Evolutionary conservation across 495 filamentous ascomycete genomes (phyloP), one percentile per base, ranked within the genome.

Genomic region (Neurospora sp.): DNA sequence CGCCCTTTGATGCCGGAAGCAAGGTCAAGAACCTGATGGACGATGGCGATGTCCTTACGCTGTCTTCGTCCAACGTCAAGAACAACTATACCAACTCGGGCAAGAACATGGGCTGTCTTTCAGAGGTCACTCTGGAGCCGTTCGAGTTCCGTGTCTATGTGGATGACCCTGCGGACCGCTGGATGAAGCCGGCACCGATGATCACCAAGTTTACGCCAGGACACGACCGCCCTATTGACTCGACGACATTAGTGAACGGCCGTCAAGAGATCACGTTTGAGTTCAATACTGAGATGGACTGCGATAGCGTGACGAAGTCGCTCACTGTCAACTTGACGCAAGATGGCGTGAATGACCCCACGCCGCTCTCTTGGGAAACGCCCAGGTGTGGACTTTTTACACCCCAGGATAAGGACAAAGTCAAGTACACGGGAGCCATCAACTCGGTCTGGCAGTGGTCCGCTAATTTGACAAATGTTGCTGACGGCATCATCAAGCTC

Each of bases 11-110:
- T 17, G 81, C 81, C 1, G 86, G 84, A 16, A 87, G 83, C 40
- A 87, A 84, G 1, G 89, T 93, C 73, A 87, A 86, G 75, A 91
- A 91, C 76, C 77, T 93, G n/a, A 90, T 92, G 78, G 89, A 85
- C 74, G 89, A 89, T 1, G 87, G 88, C 70, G 88, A 90, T 39
- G 86, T 90, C 74, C 76, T 86, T 42, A 83, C 76, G 0, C 77
- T 92, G 16, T 77, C 79, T 37, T 31, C 70, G 3, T 76, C 78
- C 5, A 16, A 48, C 10, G 40, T 70, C 7, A 74, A 61, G 10
- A 77, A 75, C 70, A 70, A 90, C n/a, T 80, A 78, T 39, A 75
- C 74, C n/a, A 70, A 69, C 0, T 70, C 73, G 17, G 73, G 69
- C 14, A 76, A 76, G 72, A 73, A 14, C 8, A 90, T 89, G 61